Evolutionary conservation across 129 eudicot genomes (phyloP).

Genomic region (Escallonia herrerae): DNA sequence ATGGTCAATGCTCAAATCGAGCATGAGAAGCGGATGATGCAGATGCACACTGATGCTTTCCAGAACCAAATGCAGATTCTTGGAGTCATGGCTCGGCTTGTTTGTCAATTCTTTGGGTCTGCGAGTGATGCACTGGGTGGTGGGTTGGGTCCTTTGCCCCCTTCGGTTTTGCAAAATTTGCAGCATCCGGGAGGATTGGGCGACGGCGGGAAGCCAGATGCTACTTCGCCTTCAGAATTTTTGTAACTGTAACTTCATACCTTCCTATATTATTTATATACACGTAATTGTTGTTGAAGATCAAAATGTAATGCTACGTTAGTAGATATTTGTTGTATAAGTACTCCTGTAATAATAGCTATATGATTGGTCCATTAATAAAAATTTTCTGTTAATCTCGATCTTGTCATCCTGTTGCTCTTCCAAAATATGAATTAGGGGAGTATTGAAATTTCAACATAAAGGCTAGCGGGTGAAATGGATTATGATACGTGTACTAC

Average conservation of each 20-base stretch:
- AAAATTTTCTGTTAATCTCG: no score
- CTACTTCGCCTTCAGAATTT: slow-evolving; percentile 71
- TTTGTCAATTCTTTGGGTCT: slow-evolving; percentile 79
- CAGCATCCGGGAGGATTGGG: slow-evolving; percentile 84
- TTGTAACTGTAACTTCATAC: slow-evolving; percentile 32
- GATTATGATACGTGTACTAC: no score
- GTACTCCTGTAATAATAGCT: neutral
- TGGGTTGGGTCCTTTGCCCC: slow-evolving; percentile 45
- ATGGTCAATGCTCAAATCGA: slow-evolving; percentile 70
- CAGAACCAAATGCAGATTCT: slow-evolving; percentile 83
- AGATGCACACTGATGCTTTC: slow-evolving; percentile 75
- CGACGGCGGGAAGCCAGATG: slow-evolving; percentile 60
- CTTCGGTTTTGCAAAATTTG: slow-evolving; percentile 59
- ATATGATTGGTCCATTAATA: no score
- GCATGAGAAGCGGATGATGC: slow-evolving; percentile 94
- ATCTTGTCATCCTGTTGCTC: no score
- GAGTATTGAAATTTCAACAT: no score
- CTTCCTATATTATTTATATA: slow-evolving; percentile 5
- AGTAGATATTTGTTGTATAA: neutral
- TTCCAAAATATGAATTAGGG: no score
- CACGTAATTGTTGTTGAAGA: neutral
- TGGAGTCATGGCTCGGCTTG: slow-evolving; percentile 56
- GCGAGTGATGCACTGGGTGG: slow-evolving; percentile 65
- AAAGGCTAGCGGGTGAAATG: no score
- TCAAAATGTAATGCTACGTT: neutral